Base-by-base conservation (phyloP, 2,329 filamentous ascomycete genomes). In the Fusarium falciforme region DNA sequence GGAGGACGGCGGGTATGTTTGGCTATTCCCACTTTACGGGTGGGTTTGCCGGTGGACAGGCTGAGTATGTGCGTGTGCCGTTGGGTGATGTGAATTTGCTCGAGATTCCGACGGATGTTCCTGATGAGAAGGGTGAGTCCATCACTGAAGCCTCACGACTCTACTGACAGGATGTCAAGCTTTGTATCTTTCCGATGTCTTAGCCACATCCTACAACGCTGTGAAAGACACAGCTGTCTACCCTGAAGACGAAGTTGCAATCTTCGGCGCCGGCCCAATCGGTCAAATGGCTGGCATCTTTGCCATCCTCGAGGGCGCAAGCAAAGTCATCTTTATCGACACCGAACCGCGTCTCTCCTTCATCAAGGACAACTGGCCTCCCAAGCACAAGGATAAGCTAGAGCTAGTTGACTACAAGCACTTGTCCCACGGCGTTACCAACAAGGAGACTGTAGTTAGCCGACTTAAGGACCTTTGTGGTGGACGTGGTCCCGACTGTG, bases 231-330 rank as follows among this genome's bases (percentile, higher is more conserved):
- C 94, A 0, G 92, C 90, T 2, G 92, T 97, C n/a, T 91, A 93
- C 71, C 86, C 92, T 36, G 90, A 89, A 14, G 94, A 97, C 76
- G 86, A 91, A 2, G 94, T 97, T 2, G 94, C 93, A 36, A 91
- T 97, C 69, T 97, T 94, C 70, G 94, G 94, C n/a, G 93, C 92
- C 0, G 94, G 94, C 0, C 95, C 94, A 0, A 93, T 97, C 61
- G 94, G 95, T 0, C 93, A 97, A 78, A 96, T 97, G 93, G 89
- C 88, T 3, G 93, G 92, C 1, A 86, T 94, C 62, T 97, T 96
- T 84, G 90, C 92, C 0, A 86, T 94, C 65, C 83, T 90, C n/a
- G 90, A 94, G 64, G 93, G 93, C 10, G 94, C 94, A 0, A 88
- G 84, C 54, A 89, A 93, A 70, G 88, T 97, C 71, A 95, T 97